Evolutionary conservation across 192 early-diverging fungal genomes (phyloP).

Genomic region (Geosiphon pyriformis): DNA sequence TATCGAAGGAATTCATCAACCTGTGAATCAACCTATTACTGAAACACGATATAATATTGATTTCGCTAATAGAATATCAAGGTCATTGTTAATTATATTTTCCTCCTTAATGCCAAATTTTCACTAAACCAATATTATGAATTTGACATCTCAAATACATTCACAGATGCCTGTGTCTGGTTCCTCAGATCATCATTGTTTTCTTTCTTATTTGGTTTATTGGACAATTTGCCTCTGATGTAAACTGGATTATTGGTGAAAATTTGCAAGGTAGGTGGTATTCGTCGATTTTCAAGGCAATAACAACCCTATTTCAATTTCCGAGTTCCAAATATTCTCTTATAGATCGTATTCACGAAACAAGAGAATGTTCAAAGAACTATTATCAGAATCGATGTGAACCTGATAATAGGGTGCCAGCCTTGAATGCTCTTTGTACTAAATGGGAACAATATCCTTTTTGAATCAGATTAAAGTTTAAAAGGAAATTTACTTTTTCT

Average conservation of each 20-base stretch:
- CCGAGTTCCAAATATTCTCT: not conserved
- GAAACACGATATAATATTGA: not conserved
- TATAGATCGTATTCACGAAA: not conserved
- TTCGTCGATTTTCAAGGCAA: not conserved
- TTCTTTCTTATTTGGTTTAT: not conserved
- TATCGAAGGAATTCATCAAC: too few species aligned
- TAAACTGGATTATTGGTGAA: not conserved
- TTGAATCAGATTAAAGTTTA: not conserved
- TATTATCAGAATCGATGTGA: constrained; percentile 9
- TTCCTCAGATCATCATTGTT: not conserved
- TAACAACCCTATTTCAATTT: too few species aligned
- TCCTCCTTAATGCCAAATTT: not conserved
- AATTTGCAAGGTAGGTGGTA: not conserved
- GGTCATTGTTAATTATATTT: too few species aligned
- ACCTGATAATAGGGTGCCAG: constrained; percentile 14
- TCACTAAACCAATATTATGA: not conserved
- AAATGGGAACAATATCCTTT: constrained; percentile 23
- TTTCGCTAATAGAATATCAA: not conserved
- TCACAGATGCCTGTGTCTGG: not conserved
- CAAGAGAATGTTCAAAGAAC: constrained; percentile 15
- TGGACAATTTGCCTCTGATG: not conserved
- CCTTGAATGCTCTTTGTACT: not conserved
- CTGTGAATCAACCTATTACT: too few species aligned
- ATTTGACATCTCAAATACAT: not conserved
- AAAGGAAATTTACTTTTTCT: not conserved